Evolutionary conservation across 2,329 filamentous ascomycete genomes (phyloP).

Genomic region (Pseudocercospora macadamiae): DNA sequence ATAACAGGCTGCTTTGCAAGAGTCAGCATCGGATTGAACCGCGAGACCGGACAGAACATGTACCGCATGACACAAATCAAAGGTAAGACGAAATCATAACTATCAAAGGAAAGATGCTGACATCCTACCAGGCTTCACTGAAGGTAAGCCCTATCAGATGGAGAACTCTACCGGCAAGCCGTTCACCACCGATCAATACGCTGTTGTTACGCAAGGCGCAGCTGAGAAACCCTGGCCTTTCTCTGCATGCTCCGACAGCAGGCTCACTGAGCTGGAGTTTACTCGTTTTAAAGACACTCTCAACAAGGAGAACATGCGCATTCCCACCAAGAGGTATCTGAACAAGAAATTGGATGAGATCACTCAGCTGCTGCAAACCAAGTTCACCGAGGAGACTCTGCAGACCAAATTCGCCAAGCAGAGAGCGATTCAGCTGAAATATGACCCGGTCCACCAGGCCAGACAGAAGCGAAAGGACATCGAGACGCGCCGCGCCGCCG

Average conservation of each 20-base stretch:
- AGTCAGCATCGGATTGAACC: constrained; percentile 78
- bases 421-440: constrained; percentile 63
- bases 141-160: constrained; percentile 82
- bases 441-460: constrained; percentile 57
- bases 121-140: constrained; percentile 66
- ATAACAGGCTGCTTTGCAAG: constrained; percentile 85
- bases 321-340: constrained; percentile 74
- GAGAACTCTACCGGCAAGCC: constrained; percentile 71
- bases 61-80: constrained; percentile 92
- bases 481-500: constrained; percentile 66
- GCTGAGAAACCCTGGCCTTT: constrained; percentile 85
- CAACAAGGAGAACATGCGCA: constrained; percentile 68
- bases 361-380: constrained; percentile 74
- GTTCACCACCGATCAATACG: constrained; percentile 85
- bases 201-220: constrained; percentile 79
- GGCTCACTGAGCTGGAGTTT: constrained; percentile 78
- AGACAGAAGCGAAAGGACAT: constrained; percentile 70
- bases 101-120: not conserved
- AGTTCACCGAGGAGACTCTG: constrained; percentile 82
- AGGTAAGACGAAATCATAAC: constrained; percentile 54
- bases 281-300: constrained; percentile 78
- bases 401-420: constrained; percentile 75
- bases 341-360: constrained; percentile 77
- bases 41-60: constrained; percentile 67
- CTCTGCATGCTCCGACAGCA: constrained; percentile 82